These are phyloP conservation scores for Parathielavia appendiculata DNA, from an alignment of 495 filamentous ascomycete genomes.

Conservation along the genomic window DNA sequence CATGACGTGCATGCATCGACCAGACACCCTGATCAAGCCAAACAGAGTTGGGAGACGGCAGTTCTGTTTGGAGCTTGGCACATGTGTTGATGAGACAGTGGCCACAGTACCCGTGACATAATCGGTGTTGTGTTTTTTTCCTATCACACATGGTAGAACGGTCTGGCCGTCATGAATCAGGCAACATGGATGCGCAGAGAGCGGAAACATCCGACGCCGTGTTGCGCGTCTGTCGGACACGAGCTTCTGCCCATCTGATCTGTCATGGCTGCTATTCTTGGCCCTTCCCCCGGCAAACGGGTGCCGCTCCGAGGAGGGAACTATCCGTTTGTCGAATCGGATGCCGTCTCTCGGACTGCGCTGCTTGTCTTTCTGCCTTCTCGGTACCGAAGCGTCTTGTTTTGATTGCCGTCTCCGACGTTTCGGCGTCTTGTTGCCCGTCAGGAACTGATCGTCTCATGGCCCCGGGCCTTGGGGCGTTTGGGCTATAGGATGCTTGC, in stretches of 20 bases:
- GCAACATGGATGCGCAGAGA: background rate
- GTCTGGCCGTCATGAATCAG: background rate
- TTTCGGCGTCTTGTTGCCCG: background rate
- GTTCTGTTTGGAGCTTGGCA: background rate
- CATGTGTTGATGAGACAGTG: background rate
- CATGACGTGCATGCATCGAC: constrained; percentile 13
- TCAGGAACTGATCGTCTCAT: no score
- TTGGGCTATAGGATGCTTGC: background rate
- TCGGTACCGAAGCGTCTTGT: constrained; percentile 17
- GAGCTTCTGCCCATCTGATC: constrained; percentile 5
- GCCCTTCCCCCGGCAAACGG: background rate
- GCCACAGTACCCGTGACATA: background rate
- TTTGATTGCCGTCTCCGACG: background rate
- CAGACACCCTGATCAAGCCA: constrained; percentile 3
- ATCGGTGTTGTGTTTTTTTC: no score
- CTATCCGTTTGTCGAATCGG: constrained; percentile 15
- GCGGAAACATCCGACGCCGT: constrained; percentile 5
- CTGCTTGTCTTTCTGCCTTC: constrained; percentile 9
- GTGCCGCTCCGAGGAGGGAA: background rate
- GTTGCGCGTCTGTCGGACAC: background rate
- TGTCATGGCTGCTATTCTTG: constrained; percentile 13
- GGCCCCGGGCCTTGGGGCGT: background rate
- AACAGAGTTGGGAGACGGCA: background rate
- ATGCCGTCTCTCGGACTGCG: constrained; percentile 10
- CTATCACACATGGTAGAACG: background rate